Evolutionary conservation across 306 rosid species (phyloP).

Genomic region (Gastrolobium villosum): DNA sequence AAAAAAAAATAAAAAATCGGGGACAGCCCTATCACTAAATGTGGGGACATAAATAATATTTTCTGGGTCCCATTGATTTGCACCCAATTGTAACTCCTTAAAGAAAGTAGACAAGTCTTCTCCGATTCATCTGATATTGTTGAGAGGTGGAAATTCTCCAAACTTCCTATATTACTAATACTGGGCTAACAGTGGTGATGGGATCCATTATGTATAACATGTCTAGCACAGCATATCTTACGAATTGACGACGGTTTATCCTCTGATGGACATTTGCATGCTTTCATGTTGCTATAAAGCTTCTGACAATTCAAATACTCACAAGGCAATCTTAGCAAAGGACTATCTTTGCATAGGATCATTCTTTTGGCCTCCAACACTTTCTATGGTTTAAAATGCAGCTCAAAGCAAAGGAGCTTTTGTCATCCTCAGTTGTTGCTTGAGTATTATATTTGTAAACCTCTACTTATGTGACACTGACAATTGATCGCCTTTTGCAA

Average conservation of each 20-base stretch:
- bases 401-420: background rate
- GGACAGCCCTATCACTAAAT: no score
- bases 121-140: constrained; percentile 48
- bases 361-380: constrained; percentile 9
- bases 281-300: constrained; percentile 3
- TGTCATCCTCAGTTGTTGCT: constrained; percentile 22
- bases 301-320: constrained; percentile 2
- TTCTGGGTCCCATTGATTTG: no score
- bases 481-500: background rate
- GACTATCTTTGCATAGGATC: background rate
- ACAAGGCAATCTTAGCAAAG: constrained; percentile 8
- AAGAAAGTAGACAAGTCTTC: constrained; percentile 36
- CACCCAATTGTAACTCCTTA: background rate
- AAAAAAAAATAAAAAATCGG: no score
- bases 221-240: background rate
- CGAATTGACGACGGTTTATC: constrained; percentile 14
- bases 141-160: constrained; percentile 50
- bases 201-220: constrained; percentile 10
- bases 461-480: constrained; percentile 25
- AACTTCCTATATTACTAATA: constrained; percentile 11
- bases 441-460: constrained; percentile 52
- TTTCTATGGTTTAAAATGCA: constrained; percentile 39
- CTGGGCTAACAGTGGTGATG: constrained; percentile 34
- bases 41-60: no score
- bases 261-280: constrained; percentile 19